Base-by-base conservation (phyloP, 202 grass and related monocot species). In the Dendrocalamus latiflorus region DNA sequence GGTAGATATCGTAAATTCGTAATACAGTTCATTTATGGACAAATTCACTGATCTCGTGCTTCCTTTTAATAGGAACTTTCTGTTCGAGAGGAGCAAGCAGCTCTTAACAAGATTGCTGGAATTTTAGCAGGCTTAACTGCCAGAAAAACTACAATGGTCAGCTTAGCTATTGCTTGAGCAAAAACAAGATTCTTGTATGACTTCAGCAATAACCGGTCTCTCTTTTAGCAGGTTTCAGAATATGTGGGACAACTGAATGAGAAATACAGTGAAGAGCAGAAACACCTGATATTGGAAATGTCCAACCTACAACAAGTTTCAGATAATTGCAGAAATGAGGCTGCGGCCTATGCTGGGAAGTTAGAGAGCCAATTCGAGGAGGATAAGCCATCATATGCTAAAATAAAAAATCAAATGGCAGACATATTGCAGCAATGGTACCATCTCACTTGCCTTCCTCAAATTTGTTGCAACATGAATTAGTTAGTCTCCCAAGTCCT, bases 51-150 rank as follows among this genome's bases (percentile, higher is more conserved):
- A 83, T 75, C 36, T 21, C 1, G 25, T 4, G 41, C 42, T 72
- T 85, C 25, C n/a, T 75, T 87, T 55, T 43, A 59, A 80, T 77
- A 94, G 94, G 86, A 94, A 65, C 53, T 48, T 60, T 94, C 88
- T 77, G 79, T 72, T 89, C 62, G 73, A 81, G 87, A 97, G 16
- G 94, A 97, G 58, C 89, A 80, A 60, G 57, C 56, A 83, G 91
- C 89, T 70, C 38, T 89, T 70, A 73, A 90, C 49, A 85, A 89
- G 77, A 94, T 97, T 75, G 65, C 86, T 83, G 83, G 20, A 71
- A 89, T 97, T 83, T 89, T 97, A 75, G 28, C 85, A 41, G 85
- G 63, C 33, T 87, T 94, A 70, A 92, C 72, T 69, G 65, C 87
- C 66, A 80, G 25, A 20, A 97, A 89, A 86, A 81, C 68, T 18